Evolutionary conservation across 805 yeast genomes (phyloP).

Genomic region (Schizosaccharomyces japonicus): DNA sequence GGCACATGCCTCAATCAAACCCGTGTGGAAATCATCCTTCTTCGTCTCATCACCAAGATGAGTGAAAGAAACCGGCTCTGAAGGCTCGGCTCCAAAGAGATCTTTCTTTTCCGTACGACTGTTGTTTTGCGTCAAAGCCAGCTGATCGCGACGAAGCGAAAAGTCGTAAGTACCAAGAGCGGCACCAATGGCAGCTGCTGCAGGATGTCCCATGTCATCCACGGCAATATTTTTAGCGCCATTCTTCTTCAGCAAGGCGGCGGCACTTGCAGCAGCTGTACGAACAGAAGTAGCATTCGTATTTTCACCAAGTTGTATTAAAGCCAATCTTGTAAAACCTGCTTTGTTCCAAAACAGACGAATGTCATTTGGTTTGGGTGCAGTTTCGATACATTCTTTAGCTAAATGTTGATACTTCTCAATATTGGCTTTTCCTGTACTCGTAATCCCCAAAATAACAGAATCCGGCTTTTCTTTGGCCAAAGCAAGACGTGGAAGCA

Average conservation of each 20-base stretch:
- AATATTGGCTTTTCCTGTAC: too few relatives aligned
- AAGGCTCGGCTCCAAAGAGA: background rate
- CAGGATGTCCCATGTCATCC: background rate
- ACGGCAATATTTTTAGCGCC: background rate
- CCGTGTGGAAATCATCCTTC: background rate
- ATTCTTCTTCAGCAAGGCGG: background rate
- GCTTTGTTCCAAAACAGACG: background rate
- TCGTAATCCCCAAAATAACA: background rate
- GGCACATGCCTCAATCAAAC: slow-evolving; percentile 4
- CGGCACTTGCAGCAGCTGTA: background rate
- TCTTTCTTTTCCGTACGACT: background rate
- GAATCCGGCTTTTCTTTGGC: background rate
- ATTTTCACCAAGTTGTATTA: background rate
- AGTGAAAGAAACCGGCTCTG: background rate
- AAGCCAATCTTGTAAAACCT: background rate
- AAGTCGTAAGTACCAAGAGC: background rate
- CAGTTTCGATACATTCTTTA: background rate
- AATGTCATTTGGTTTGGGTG: background rate
- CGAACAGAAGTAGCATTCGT: background rate
- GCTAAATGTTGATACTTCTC: background rate
- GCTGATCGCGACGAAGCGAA: background rate
- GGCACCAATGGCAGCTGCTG: background rate
- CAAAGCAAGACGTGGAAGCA: background rate
- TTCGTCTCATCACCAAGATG: background rate
- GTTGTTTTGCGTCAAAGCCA: background rate